phyloP scores from a whole-genome alignment of 768 basidiomycete species.

The Mycena metata region DNA sequence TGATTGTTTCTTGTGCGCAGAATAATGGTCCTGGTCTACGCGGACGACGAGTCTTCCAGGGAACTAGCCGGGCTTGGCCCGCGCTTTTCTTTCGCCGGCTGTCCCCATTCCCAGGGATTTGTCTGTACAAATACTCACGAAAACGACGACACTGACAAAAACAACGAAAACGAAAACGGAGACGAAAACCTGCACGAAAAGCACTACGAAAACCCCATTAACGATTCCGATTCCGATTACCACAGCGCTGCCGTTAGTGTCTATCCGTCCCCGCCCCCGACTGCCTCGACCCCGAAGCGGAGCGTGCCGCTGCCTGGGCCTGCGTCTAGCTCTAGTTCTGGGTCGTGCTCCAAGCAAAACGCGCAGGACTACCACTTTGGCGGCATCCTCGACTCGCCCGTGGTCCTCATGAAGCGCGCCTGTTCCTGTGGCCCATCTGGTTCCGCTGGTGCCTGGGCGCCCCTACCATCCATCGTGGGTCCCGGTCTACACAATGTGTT shows the following conservation, averaged over 20 bases:
- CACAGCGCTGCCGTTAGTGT: background rate
- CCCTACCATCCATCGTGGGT: background rate
- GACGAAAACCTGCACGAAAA: too few relatives aligned
- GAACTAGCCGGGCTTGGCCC: constrained; percentile 2
- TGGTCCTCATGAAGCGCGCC: constrained; percentile 19
- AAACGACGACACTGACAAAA: constrained; percentile 14
- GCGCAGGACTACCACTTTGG: constrained; percentile 23
- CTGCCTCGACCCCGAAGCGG: constrained; percentile 26
- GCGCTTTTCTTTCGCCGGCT: constrained; percentile 32
- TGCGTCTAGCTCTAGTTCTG: background rate
- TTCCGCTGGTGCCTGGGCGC: background rate
- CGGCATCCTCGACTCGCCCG: constrained; percentile 35
- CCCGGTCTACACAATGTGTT: background rate
- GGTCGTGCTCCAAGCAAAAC: too few relatives aligned
- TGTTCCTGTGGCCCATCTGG: too few relatives aligned
- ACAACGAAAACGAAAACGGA: background rate
- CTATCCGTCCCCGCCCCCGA: constrained; percentile 38
- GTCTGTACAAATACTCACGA: constrained; percentile 32
- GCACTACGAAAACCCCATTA: too few relatives aligned
- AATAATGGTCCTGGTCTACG: constrained; percentile 24
- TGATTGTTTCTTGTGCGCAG: constrained; percentile 30
- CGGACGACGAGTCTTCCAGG: constrained; percentile 20
- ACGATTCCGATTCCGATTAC: too few relatives aligned
- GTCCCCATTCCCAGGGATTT: constrained; percentile 35
- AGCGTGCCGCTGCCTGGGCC: constrained; percentile 32